phyloP scores from a whole-genome alignment of 164 flowering plant genomes.

The Liquidambar formosana region DNA sequence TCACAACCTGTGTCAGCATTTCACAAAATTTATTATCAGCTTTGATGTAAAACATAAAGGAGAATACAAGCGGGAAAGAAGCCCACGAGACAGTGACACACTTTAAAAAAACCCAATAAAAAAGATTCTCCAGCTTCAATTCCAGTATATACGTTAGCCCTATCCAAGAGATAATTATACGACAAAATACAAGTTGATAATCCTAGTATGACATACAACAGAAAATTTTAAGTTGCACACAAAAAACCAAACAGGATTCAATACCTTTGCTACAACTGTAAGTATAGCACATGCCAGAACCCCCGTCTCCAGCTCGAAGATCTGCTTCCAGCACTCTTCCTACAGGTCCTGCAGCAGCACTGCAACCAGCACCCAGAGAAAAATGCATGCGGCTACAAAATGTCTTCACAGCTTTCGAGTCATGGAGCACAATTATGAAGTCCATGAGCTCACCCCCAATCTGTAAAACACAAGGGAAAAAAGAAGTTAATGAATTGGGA shows the following conservation, averaged over 20 bases:
- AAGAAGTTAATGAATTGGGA: not conserved
- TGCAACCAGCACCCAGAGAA: conserved; percentile 96
- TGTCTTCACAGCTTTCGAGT: conserved; percentile 87
- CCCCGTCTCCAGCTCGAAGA: conserved; percentile 93
- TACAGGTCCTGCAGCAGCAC: conserved; percentile 97
- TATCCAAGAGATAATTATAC: too few species aligned
- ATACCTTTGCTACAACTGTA: conserved; percentile 98
- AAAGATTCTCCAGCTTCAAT: too few species aligned
- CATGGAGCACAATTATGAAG: conserved; percentile 85
- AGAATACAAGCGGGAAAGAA: too few species aligned
- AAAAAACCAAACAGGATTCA: not conserved
- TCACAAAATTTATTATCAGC: too few species aligned
- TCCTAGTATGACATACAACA: too few species aligned
- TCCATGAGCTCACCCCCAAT: conserved; percentile 95
- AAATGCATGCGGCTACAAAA: conserved; percentile 96
- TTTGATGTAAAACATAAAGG: too few species aligned
- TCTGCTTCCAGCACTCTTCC: conserved; percentile 98
- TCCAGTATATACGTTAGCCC: too few species aligned
- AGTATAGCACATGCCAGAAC: conserved; percentile 94
- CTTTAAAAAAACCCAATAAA: too few species aligned
- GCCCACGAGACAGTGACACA: too few species aligned
- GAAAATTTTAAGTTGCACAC: too few species aligned
- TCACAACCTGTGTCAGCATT: too few species aligned
- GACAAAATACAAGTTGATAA: too few species aligned
- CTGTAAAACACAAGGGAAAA: conserved; percentile 27